Conservation (phyloP, 257 asterid species). For the Paulownia fortunei region DNA sequence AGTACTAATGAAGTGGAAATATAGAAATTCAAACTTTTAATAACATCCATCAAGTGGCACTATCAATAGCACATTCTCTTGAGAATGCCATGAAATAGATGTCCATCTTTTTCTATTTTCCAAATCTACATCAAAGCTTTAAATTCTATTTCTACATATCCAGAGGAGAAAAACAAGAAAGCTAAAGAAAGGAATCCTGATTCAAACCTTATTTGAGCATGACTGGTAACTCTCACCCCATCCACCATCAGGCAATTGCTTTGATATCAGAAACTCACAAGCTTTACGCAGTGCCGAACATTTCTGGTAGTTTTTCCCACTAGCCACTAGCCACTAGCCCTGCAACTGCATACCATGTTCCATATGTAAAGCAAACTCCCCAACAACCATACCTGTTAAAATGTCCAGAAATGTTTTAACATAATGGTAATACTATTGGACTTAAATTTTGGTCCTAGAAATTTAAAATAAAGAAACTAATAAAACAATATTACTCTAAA, state of each 20-base stretch:
- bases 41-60: not conserved
- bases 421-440: not conserved
- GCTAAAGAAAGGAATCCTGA: not conserved
- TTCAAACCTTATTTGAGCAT: conserved; percentile 43
- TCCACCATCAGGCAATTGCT: conserved; percentile 50
- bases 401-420: not conserved
- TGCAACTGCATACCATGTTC: conserved; percentile 49
- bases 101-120: not conserved
- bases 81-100: not conserved
- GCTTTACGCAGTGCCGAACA: conserved; percentile 38
- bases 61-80: not conserved
- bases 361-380: conserved; percentile 63
- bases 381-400: conserved; percentile 47
- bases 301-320: conserved; percentile 42
- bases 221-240: conserved; percentile 68
- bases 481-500: too few relatives aligned
- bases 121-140: not conserved
- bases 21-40: not conserved
- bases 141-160: not conserved
- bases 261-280: conserved; percentile 44
- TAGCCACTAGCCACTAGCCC: conserved; percentile 40
- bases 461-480: too few relatives aligned
- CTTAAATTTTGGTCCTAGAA: not conserved
- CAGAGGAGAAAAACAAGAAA: not conserved
- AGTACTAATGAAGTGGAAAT: not conserved